phyloP scores from a whole-genome alignment of 352 stramenopile species.

The Phytophthora boehmeriae region DNA sequence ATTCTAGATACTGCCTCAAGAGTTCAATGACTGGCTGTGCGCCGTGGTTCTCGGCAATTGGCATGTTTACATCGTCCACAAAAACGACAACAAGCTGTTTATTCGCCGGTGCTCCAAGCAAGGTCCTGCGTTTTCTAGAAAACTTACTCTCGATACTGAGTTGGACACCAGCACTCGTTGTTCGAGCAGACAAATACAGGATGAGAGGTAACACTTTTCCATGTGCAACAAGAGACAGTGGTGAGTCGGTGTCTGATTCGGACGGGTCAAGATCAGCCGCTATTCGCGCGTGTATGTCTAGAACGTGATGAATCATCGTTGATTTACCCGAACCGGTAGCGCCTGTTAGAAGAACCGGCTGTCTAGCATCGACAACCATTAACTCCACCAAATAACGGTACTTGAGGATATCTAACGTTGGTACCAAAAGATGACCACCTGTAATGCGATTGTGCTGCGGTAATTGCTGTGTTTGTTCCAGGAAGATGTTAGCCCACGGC shows the following conservation, averaged over 20 bases:
- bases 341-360: constrained; percentile 87
- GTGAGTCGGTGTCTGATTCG: constrained; percentile 14
- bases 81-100: constrained; percentile 80
- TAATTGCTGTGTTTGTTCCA: constrained; percentile 16
- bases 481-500: constrained; percentile 42
- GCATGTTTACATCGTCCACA: constrained; percentile 94
- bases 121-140: constrained; percentile 91
- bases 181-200: constrained; percentile 91
- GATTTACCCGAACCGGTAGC: constrained; percentile 91
- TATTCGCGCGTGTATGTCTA: constrained; percentile 44
- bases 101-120: constrained; percentile 85
- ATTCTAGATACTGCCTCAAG: constrained; percentile 74
- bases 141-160: constrained; percentile 91
- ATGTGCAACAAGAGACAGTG: constrained; percentile 22
- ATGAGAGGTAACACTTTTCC: constrained; percentile 48
- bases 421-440: constrained; percentile 51
- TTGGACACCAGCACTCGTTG: constrained; percentile 77
- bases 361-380: constrained; percentile 61
- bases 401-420: constrained; percentile 68
- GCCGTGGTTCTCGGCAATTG: constrained; percentile 69
- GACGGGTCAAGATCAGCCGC: constrained; percentile 24
- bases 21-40: constrained; percentile 83
- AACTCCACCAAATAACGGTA: constrained; percentile 66
- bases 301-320: constrained; percentile 75
- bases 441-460: constrained; percentile 22